phyloP scores from a whole-genome alignment of 257 asterid genomes.

The Solanum commersonii region DNA sequence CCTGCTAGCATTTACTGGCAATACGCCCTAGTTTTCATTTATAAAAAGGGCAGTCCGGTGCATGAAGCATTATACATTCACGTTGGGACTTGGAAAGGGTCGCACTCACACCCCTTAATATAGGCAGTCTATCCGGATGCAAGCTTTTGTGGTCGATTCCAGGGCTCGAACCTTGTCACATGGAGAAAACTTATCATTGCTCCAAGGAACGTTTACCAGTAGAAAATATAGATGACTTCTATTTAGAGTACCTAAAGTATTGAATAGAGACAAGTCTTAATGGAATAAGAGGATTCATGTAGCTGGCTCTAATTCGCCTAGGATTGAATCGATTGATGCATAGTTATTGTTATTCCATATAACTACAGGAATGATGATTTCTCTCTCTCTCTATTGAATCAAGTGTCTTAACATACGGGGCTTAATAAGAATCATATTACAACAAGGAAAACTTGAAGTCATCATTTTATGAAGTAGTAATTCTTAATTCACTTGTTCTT shows the following conservation, averaged over 20 bases:
- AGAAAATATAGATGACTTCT: not conserved
- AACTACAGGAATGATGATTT: not conserved
- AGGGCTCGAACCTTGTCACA: not conserved
- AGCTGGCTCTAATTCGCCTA: not conserved
- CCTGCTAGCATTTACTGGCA: not conserved
- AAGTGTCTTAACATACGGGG: not conserved
- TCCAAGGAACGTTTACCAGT: not conserved
- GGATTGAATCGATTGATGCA: not conserved
- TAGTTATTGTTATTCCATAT: not conserved
- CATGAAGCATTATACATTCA: not conserved
- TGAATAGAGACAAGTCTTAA: not conserved
- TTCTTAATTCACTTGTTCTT: constrained; percentile 6
- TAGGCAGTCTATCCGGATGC: not conserved
- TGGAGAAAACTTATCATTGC: not conserved
- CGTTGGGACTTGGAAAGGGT: not conserved
- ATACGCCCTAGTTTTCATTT: not conserved
- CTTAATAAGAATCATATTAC: not conserved
- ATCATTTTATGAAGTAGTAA: not conserved
- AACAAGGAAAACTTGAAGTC: not conserved
- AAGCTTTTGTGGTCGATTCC: not conserved
- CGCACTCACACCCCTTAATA: not conserved
- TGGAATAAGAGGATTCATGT: not conserved
- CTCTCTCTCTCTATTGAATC: not conserved
- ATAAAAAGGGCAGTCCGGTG: not conserved
- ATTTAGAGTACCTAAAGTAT: not conserved